These are phyloP conservation scores for Beverwykella pulmonaria DNA, from an alignment of 495 filamentous ascomycete species.

Conservation along the genomic window DNA sequence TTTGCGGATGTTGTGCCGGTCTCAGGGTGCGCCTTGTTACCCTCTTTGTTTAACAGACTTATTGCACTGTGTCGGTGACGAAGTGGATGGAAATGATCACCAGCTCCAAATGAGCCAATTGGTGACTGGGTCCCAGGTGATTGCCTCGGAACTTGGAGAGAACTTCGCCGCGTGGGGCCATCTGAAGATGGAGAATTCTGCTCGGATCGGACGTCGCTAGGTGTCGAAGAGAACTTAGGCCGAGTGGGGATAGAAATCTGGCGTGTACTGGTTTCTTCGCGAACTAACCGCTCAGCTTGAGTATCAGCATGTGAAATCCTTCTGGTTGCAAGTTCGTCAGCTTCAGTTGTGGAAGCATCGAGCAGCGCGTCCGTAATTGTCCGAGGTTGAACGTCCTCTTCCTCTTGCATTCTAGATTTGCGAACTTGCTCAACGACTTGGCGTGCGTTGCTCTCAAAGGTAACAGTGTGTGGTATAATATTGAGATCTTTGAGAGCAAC, in stretches of 20 bases:
- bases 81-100: conserved; percentile 36
- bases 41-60: conserved; percentile 76
- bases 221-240: conserved; percentile 49
- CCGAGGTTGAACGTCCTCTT: conserved; percentile 25
- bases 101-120: conserved; percentile 14
- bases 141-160: conserved; percentile 31
- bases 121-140: conserved; percentile 27
- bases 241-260: conserved; percentile 27
- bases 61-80: conserved; percentile 78
- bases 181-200: conserved; percentile 32
- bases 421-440: conserved; percentile 49
- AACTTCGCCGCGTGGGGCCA: conserved; percentile 18
- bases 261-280: conserved; percentile 5
- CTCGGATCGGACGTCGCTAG: conserved; percentile 38
- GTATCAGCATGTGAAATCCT: conserved; percentile 58
- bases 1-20: conserved; percentile 78
- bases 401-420: conserved; percentile 26
- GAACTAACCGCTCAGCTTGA: conserved; percentile 48
- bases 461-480: conserved; percentile 81
- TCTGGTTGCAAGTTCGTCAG: conserved; percentile 63
- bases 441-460: conserved; percentile 75
- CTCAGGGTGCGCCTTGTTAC: conserved; percentile 79
- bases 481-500: conserved; percentile 69
- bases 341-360: conserved; percentile 88
- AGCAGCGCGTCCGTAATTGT: conserved; percentile 89